These are phyloP conservation scores for Wickerhamiella lipophila DNA, from an alignment of 805 yeast species.

Conservation along the genomic window DNA sequence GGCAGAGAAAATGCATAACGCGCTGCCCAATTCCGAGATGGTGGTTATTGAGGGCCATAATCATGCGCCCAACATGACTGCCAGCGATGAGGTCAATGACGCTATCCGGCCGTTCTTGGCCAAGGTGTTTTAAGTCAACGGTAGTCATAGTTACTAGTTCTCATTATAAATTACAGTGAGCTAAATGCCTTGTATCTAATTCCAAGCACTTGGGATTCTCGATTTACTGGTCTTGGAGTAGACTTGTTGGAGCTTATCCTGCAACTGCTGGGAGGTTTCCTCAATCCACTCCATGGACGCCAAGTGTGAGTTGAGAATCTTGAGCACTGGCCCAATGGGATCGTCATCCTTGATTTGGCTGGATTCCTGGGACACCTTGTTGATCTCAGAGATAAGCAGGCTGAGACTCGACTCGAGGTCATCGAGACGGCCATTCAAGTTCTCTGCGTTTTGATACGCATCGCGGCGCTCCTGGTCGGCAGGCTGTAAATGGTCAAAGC, in stretches of 20 bases:
- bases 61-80: conserved; percentile 10
- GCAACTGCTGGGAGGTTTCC: conserved; percentile 52
- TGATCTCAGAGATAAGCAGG: conserved; percentile 24
- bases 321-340: conserved; percentile 43
- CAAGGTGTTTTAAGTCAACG: too few relatives aligned
- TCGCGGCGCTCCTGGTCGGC: conserved; percentile 76
- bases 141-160: too few relatives aligned
- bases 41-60: conserved; percentile 4
- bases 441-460: conserved; percentile 78
- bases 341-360: conserved; percentile 46
- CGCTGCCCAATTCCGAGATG: not conserved
- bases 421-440: conserved; percentile 69
- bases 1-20: not conserved
- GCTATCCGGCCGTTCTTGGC: not conserved
- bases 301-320: conserved; percentile 73
- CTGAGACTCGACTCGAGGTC: conserved; percentile 53
- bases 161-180: too few relatives aligned
- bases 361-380: conserved; percentile 56
- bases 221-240: conserved; percentile 14
- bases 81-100: not conserved
- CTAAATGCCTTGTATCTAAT: not conserved
- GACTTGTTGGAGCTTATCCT: conserved; percentile 41
- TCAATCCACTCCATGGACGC: conserved; percentile 85
- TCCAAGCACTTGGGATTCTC: conserved; percentile 11
- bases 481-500: conserved; percentile 28